Conservation (phyloP, 1,284 basidiomycete genomes). For the Ustanciosporium gigantosporum region DNA sequence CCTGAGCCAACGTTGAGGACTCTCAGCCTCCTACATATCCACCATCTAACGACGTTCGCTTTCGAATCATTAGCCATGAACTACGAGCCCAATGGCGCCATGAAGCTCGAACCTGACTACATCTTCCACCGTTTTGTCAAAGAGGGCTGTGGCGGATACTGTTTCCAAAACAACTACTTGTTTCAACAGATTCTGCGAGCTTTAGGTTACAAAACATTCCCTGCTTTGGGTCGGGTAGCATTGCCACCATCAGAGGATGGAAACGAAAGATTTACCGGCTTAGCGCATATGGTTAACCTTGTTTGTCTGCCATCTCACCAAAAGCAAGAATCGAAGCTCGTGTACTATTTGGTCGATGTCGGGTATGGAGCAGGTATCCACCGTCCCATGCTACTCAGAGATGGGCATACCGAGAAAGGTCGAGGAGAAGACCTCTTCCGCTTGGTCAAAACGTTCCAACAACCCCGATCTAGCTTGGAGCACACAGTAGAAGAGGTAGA, state of each 20-base stretch:
- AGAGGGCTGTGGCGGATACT: slow-evolving; percentile 26
- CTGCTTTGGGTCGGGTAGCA: slow-evolving; percentile 18
- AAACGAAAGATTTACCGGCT: slow-evolving; percentile 1
- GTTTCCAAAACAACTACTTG: slow-evolving; percentile 26
- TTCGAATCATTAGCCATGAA: slow-evolving; percentile 36
- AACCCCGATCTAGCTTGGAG: slow-evolving; percentile 11
- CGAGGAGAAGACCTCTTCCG: slow-evolving; percentile 8
- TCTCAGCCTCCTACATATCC: slow-evolving; percentile 16
- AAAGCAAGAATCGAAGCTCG: background rate
- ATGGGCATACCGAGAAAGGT: slow-evolving; percentile 19
- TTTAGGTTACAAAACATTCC: slow-evolving; percentile 10
- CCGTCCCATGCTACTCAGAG: slow-evolving; percentile 17
- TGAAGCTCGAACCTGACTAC: slow-evolving; percentile 4
- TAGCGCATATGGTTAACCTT: slow-evolving; percentile 17
- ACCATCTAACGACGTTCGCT: slow-evolving; percentile 25
- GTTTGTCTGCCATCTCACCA: slow-evolving; percentile 24
- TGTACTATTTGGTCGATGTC: slow-evolving; percentile 29
- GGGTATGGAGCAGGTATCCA: slow-evolving; percentile 19
- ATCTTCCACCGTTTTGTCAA: slow-evolving; percentile 13
- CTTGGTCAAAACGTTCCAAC: background rate
- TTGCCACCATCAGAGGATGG: slow-evolving; percentile 1
- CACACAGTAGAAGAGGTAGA: background rate
- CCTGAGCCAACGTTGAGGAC: slow-evolving; percentile 15
- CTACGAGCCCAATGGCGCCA: slow-evolving; percentile 16
- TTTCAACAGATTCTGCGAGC: slow-evolving; percentile 20